Base-by-base conservation (phyloP, 805 yeast species). In the Metschnikowia aberdeeniae region DNA sequence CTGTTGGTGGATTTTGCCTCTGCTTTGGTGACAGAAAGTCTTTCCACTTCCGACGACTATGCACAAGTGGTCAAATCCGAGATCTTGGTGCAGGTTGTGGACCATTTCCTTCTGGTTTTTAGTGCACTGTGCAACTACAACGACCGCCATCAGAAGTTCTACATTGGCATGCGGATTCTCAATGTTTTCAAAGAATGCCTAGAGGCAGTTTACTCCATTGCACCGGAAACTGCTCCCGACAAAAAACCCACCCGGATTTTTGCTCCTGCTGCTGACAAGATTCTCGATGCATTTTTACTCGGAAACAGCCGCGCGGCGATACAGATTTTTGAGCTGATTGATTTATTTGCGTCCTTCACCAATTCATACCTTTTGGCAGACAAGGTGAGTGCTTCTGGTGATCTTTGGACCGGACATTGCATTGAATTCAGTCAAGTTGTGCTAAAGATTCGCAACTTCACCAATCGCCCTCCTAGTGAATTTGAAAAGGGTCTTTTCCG, bases 51-150 rank as follows among this genome's bases (percentile, higher is more conserved):
- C 9, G 67, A 73, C 14, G 58, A 59, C 17, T 60, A 61, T 41
- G 62, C 67, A 1, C 50, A 47, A 1, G 60, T 59, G 20, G 55
- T 64, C 5, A 82, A 82, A 57, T 64, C 78, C 5, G 75, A 74
- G 7, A 78, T 86, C 4, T 61, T 89, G 30, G 68, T 75, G 17
- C 75, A 75, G 44, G 64, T 86, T 37, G 67, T 77, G 1, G 60
- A 67, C 4, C 86, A 84, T 60, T 67, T 81, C 33, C 63, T 86
- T n/a, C 77, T 77, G 42, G 77, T 86, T 0, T 87, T 82, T 63
- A 96, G 89, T 56, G 65, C 75, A 3, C 78, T 75, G 57, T 88
- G 95, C 86, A 76, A 80, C 51, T 89, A 80, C 61, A 66, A 69
- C 27, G 61, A 74, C 9, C 66, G 78, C 1, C 62, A 68, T 37